Evolutionary conservation across 176 grass and related monocot genomes (phyloP), one percentile per base, ranked within the genome.

Genomic region (Oryza glaberrima): DNA sequence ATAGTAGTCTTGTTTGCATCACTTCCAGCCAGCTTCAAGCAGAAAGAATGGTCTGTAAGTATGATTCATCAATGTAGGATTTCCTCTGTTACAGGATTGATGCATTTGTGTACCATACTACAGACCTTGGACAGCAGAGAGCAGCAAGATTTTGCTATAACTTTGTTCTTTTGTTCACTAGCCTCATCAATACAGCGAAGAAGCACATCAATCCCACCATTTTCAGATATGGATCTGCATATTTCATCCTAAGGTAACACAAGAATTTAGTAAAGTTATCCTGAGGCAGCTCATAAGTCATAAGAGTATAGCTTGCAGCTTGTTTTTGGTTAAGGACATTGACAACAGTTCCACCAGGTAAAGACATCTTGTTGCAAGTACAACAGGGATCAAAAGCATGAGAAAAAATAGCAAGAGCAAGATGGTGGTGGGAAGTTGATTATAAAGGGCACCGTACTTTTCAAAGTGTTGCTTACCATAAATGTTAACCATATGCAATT

Each of bases 71-170:
- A 60, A 76, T 73, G 66, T 15, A 41, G 19, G 15, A 40, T 76
- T 65, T 86, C 34, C n/a, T 70, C 15, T 52, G 68, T 32, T 52
- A 73, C 65, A 77, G 44, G 75, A 82, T 48, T 66, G 73, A 61
- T 70, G 75, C 56, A 52, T 16, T 75, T 44, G 0, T 78, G 23
- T 44, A 65, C 15, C 7, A 77, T 49, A 90, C 3, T 41, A 83
- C n/a, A 67, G 73, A 98, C 96, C 96, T 95, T 94, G 60, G 93
- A 92, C 75, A 98, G 73, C 88, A 98, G 84, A 84, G 96, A 95
- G 70, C 93, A 95, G 72, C 90, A 98, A 77, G 86, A 81, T 86
- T 75, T 94, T 72, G 89, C 96, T 69, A 83, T 85, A 52, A 86
- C 51, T 86, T 90, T 90, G 80, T 90, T 88, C 63, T 90, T 88